Base-by-base conservation (phyloP, 148 eudicot genomes). In the Spergularia marina region DNA sequence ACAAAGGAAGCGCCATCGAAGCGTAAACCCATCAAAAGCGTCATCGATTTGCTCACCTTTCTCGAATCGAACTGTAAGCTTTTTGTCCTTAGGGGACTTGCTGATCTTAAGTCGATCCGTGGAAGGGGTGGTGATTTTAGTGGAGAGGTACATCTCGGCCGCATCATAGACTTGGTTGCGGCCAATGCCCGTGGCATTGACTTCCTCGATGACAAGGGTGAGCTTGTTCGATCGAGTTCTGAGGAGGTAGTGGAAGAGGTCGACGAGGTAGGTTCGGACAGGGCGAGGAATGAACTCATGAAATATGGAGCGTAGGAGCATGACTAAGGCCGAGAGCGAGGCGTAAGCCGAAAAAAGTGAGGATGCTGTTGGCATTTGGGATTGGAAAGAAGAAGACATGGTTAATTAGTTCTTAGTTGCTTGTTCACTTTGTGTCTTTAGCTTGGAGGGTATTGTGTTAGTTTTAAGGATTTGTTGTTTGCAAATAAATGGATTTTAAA, bases 271-370 rank as follows among this genome's bases (percentile, higher is more conserved):
- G 21, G 52, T 52, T 12, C 80, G 79, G 30, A 81, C 65, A 0
- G 81, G 85, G 13, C 20, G 51, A 0, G 90, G 93, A 12, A 87
- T 69, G 71, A 89, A 30, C 8, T 87, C 89, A 70, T 84, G 80
- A 70, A 80, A 72, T 54, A 87, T 72, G 30, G 90, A 85, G 2
- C 93, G 89, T 47, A 85, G 12, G 1, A 89, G 81, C 89, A 87
- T 87, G 9, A 54, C 5, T 12, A 76, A 18, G n/a, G 79, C 73
- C 7, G 90, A 84, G 6, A 83, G n/a, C 14, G 93, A 89, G 30
- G 92, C 92, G 76, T 89, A 89, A 67, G 87, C 84, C 10, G 87
- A 77, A 87, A 89, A 89, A 7, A 89, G 65, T 0, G 88, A 65
- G 14, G 90, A 73, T 10, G 87, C 81, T 18, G 78, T 61, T 7